Percentiles rank a stretch among this genome's conserved stretches.
Evolutionary conservation across 768 basidiomycete species (phyloP).

Genomic region (Tylopilus subfusipes): DNA sequence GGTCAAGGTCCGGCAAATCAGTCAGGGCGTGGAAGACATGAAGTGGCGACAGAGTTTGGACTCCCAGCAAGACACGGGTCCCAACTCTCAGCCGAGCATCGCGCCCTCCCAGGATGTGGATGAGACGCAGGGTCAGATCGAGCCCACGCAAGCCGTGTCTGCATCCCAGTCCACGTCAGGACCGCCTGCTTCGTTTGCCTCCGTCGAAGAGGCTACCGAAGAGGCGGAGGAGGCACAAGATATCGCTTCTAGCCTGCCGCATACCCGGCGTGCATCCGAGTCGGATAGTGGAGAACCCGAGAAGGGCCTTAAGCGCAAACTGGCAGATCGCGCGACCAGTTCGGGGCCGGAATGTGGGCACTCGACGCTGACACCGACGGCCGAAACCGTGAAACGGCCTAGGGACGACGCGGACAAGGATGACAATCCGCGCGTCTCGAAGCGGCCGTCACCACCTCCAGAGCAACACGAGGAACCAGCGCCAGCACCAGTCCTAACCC

Average conservation of each 20-base stretch:
- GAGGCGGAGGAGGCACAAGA: slow-evolving; percentile 33
- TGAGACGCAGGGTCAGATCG: slow-evolving; percentile 11
- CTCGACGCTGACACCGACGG: slow-evolving; percentile 20
- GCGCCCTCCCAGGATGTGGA: background rate
- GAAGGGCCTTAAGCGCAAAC: slow-evolving; percentile 68
- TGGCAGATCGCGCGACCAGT: slow-evolving; percentile 64
- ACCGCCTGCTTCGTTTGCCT: slow-evolving; percentile 17
- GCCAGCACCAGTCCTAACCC: background rate
- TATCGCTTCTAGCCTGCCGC: slow-evolving; percentile 21
- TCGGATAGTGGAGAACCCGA: slow-evolving; percentile 49
- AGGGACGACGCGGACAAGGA: slow-evolving; percentile 62
- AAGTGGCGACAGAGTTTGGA: slow-evolving; percentile 54
- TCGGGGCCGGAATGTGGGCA: slow-evolving; percentile 43
- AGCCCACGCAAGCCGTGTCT: slow-evolving; percentile 11
- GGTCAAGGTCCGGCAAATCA: slow-evolving; percentile 77
- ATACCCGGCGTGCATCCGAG: slow-evolving; percentile 34
- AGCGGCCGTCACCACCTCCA: slow-evolving; percentile 67
- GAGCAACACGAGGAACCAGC: slow-evolving; percentile 37
- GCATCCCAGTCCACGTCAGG: slow-evolving; percentile 9
- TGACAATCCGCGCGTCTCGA: slow-evolving; percentile 57
- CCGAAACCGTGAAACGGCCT: slow-evolving; percentile 51
- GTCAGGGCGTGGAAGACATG: slow-evolving; percentile 75
- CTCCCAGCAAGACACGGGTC: slow-evolving; percentile 10
- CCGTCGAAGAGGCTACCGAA: slow-evolving; percentile 21
- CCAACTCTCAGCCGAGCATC: slow-evolving; percentile 7